Percentiles rank a stretch among this genome's conserved stretches.
phyloP scores from a whole-genome alignment of 305 asterid species.

The Nicotiana rustica region DNA sequence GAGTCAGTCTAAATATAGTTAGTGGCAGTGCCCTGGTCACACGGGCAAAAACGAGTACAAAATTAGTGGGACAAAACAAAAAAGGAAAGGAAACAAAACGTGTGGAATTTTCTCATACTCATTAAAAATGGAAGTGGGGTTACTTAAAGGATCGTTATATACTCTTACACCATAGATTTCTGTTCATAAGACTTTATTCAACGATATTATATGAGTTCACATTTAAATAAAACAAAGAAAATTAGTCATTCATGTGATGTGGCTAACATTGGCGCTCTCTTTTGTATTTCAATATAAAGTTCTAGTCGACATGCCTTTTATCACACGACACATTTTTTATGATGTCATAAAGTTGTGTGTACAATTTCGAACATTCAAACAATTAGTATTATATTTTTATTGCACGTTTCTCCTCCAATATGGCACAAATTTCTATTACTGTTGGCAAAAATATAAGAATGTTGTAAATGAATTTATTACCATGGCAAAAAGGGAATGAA shows the following conservation, averaged over 20 bases:
- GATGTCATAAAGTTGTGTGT: conserved; percentile 25
- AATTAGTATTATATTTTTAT: neutral
- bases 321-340: conserved; percentile 16
- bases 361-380: neutral
- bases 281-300: neutral
- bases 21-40: conserved; percentile 26
- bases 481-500: neutral
- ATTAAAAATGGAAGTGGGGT: conserved; percentile 1
- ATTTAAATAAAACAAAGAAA: neutral
- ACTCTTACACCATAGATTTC: neutral
- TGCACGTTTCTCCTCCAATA: neutral
- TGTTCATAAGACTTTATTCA: neutral
- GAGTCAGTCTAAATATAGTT: neutral
- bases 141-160: neutral
- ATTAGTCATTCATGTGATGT: neutral
- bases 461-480: neutral
- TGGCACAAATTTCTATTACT: neutral
- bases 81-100: conserved; percentile 10
- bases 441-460: neutral
- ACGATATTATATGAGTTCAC: neutral
- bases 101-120: conserved; percentile 31
- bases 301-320: neutral
- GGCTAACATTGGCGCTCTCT: neutral
- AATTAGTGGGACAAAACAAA: conserved; percentile 7
- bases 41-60: neutral